Percentiles rank a stretch among this genome's conserved stretches.
These are phyloP conservation scores for Datura wrightii DNA, from an alignment of 257 asterid species.

Conservation along the genomic window DNA sequence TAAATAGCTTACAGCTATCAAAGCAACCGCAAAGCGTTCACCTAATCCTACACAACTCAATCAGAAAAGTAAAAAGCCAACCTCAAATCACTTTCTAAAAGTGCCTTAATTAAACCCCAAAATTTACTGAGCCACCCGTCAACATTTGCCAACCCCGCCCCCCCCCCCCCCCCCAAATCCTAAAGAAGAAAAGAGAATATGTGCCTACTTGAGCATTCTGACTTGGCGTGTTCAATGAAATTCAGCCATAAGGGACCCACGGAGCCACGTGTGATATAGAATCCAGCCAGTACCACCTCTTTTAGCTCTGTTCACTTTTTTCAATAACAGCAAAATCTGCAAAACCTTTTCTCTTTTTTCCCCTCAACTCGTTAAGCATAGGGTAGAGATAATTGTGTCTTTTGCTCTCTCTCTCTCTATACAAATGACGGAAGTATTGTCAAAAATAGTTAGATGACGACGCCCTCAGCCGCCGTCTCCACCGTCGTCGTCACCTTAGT, in stretches of 20 bases:
- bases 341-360: not conserved
- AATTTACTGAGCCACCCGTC: not conserved
- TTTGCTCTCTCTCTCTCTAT: constrained; percentile 34
- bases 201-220: not conserved
- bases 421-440: constrained; percentile 48
- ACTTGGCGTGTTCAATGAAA: constrained; percentile 19
- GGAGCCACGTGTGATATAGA: constrained; percentile 24
- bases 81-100: too few relatives aligned
- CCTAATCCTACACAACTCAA: too few relatives aligned
- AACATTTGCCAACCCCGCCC: not conserved
- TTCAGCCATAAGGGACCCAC: constrained; percentile 28
- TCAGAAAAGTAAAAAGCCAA: too few relatives aligned
- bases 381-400: not conserved
- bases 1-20: too few relatives aligned
- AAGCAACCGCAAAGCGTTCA: too few relatives aligned
- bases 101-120: not conserved
- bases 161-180: not conserved
- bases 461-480: constrained; percentile 37
- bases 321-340: not conserved
- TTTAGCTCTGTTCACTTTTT: constrained; percentile 11
- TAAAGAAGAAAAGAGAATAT: not conserved
- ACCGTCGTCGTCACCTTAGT: constrained; percentile 35
- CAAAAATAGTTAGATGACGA: constrained; percentile 57
- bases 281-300: not conserved
- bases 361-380: not conserved